phyloP scores from a whole-genome alignment of 2,329 filamentous ascomycete genomes.

The Hymenotorrendiella dingleyae region DNA sequence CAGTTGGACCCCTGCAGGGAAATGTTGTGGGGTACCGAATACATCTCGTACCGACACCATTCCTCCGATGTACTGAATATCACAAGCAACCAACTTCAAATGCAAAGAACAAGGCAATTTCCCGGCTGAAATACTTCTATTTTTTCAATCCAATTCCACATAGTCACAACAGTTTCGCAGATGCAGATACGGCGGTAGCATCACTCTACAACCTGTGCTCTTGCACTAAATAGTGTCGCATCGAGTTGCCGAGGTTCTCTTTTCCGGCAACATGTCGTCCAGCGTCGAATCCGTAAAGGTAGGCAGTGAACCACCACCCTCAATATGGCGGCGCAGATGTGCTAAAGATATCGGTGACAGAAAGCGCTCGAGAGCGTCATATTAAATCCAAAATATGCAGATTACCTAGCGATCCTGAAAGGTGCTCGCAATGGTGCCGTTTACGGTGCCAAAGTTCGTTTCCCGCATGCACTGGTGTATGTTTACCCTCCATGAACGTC shows the following conservation, averaged over 20 bases:
- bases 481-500: conserved; percentile 20
- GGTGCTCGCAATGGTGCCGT: conserved; percentile 93
- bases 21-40: no score
- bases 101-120: no score
- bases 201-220: conserved; percentile 7
- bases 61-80: no score
- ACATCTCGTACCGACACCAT: no score
- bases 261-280: conserved; percentile 20
- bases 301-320: conserved; percentile 2
- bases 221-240: conserved; percentile 7
- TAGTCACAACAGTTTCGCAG: conserved; percentile 5
- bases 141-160: not conserved
- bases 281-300: conserved; percentile 25
- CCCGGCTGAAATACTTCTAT: conserved; percentile 6
- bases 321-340: not conserved
- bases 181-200: conserved; percentile 22
- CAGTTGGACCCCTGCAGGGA: no score
- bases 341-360: conserved; percentile 19
- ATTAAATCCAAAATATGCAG: conserved; percentile 79
- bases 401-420: conserved; percentile 80
- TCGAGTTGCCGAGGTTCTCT: conserved; percentile 24
- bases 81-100: no score
- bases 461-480: conserved; percentile 90
- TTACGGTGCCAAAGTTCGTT: conserved; percentile 95
- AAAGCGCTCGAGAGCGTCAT: conserved; percentile 64